Percentiles rank a stretch among this genome's conserved stretches.
phyloP scores from a whole-genome alignment of 257 asterid species.

The Orobanche coerulescens region DNA sequence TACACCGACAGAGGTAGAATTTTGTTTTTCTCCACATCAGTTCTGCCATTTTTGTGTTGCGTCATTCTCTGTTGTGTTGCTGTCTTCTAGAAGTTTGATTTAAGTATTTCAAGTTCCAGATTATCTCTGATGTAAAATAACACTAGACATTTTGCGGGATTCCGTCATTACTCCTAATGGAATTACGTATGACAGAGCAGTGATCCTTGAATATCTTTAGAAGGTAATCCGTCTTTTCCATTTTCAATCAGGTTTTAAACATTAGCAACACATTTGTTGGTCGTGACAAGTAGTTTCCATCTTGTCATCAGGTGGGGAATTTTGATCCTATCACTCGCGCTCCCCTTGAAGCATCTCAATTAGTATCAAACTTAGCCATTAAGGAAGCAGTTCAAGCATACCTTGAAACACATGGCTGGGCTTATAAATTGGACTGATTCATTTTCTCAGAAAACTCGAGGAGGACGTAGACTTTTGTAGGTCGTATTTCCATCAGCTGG shows the following conservation, averaged over 20 bases:
- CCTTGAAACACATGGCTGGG: constrained; percentile 58
- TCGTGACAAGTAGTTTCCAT: background rate
- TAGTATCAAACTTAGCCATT: constrained; percentile 64
- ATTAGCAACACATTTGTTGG: background rate
- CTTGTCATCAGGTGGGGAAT: constrained; percentile 43
- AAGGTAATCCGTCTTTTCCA: constrained; percentile 30
- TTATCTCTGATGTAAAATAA: constrained; percentile 56
- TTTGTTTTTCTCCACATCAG: too few species aligned
- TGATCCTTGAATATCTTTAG: constrained; percentile 47
- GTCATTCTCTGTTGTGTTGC: too few species aligned
- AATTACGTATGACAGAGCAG: constrained; percentile 64
- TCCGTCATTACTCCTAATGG: constrained; percentile 78
- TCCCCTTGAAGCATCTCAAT: constrained; percentile 37
- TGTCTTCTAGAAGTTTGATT: too few species aligned
- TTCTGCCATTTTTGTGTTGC: too few species aligned
- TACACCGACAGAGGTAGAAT: constrained; percentile 43
- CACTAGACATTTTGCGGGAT: constrained; percentile 60
- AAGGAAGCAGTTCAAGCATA: constrained; percentile 61
- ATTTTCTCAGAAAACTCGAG: too few species aligned
- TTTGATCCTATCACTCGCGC: constrained; percentile 63
- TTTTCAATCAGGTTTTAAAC: too few species aligned
- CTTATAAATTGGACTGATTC: constrained; percentile 49
- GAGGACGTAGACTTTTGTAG: too few species aligned
- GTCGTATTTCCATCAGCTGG: too few species aligned
- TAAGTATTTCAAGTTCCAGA: constrained; percentile 49